Percentiles rank a stretch among this genome's conserved stretches.
These are phyloP conservation scores for Cutaneotrichosporon arboriforme DNA, from an alignment of 1,284 basidiomycete species.

Conservation along the genomic window DNA sequence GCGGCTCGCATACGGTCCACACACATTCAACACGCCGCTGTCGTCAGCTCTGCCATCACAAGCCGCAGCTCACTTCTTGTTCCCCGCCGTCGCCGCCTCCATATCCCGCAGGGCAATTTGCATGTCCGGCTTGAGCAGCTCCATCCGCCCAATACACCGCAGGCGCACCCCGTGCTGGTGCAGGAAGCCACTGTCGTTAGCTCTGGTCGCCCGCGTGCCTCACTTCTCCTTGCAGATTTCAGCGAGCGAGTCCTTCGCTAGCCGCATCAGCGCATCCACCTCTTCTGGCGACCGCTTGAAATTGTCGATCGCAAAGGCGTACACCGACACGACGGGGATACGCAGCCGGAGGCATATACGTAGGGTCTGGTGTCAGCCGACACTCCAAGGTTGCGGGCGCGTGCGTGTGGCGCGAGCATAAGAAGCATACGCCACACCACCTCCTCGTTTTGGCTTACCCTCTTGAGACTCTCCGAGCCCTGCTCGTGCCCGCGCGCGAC, in stretches of 20 bases:
- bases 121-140: constrained; percentile 72
- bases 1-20: constrained; percentile 86
- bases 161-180: constrained; percentile 77
- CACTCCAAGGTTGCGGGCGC: neutral
- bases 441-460: too few species aligned
- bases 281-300: constrained; percentile 84
- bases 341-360: constrained; percentile 72
- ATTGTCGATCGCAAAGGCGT: constrained; percentile 96
- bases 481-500: constrained; percentile 74
- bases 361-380: constrained; percentile 64
- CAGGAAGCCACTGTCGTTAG: constrained; percentile 60
- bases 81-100: constrained; percentile 70
- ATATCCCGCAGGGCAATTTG: constrained; percentile 66
- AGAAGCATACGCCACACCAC: constrained; percentile 27
- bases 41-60: neutral
- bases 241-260: constrained; percentile 73
- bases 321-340: constrained; percentile 80
- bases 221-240: constrained; percentile 82
- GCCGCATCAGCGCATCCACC: constrained; percentile 77
- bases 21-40: constrained; percentile 86
- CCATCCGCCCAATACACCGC: constrained; percentile 70
- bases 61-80: constrained; percentile 57
- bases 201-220: constrained; percentile 22
- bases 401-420: neutral
- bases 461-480: constrained; percentile 75